Conservation (phyloP, 768 basidiomycete genomes). For the Boletus rubescentipes region DNA sequence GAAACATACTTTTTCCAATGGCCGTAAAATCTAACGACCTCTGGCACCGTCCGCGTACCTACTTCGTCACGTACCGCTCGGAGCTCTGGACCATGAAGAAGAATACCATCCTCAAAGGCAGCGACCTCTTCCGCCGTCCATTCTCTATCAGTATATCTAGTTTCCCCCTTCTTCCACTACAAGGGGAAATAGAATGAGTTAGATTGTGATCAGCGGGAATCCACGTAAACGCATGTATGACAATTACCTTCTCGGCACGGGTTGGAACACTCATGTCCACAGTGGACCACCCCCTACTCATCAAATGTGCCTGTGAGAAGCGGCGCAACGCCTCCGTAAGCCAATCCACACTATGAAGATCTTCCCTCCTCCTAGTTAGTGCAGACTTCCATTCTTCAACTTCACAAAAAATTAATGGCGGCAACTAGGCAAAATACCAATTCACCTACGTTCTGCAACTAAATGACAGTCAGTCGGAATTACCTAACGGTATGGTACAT, state of each 20-base stretch:
- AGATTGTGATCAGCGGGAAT: slow-evolving; percentile 8
- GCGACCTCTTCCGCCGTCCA: slow-evolving; percentile 70
- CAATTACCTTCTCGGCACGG: slow-evolving; percentile 62
- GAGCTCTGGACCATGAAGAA: slow-evolving; percentile 75
- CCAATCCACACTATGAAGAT: slow-evolving; percentile 74
- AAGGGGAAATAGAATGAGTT: not conserved
- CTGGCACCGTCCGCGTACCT: slow-evolving; percentile 62
- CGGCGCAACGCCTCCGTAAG: slow-evolving; percentile 72
- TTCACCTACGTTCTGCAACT: slow-evolving; percentile 58
- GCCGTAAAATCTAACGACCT: slow-evolving; percentile 82
- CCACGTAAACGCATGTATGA: slow-evolving; percentile 5
- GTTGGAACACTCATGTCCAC: slow-evolving; percentile 62
- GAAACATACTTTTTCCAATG: slow-evolving; percentile 77
- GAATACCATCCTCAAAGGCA: slow-evolving; percentile 75
- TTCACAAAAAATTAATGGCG: slow-evolving; percentile 28
- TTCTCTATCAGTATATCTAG: slow-evolving; percentile 63
- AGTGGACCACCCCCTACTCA: slow-evolving; percentile 53
- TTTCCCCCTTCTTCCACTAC: slow-evolving; percentile 76
- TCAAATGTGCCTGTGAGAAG: slow-evolving; percentile 65
- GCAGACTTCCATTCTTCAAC: slow-evolving; percentile 66
- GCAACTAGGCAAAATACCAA: not conserved
- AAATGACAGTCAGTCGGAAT: slow-evolving; percentile 21
- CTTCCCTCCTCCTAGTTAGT: slow-evolving; percentile 51
- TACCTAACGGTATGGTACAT: slow-evolving; percentile 14
- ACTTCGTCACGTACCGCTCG: slow-evolving; percentile 76